These are phyloP conservation scores for Zarea fungicola DNA, from an alignment of 2,329 filamentous ascomycete genomes.

Conservation along the genomic window DNA sequence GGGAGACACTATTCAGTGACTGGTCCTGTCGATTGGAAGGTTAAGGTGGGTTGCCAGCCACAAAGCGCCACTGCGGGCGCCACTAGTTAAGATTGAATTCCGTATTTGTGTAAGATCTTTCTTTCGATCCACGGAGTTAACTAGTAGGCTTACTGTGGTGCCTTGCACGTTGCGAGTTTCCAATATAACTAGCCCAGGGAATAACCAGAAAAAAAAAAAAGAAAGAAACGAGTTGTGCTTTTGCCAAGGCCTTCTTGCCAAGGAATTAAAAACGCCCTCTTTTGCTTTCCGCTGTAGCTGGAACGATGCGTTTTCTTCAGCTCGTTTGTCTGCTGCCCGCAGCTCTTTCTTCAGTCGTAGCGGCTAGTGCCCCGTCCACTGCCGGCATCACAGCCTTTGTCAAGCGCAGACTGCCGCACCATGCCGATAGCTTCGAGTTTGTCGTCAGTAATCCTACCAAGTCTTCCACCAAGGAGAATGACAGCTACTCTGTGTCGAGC, in stretches of 20 bases:
- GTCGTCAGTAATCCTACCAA: neutral
- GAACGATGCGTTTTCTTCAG: slow-evolving; percentile 3
- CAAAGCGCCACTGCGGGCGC: slow-evolving; percentile 1
- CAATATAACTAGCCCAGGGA: no score
- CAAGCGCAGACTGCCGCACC: slow-evolving; percentile 17
- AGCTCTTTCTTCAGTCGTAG: neutral
- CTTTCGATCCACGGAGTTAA: no score
- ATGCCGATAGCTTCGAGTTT: slow-evolving; percentile 16
- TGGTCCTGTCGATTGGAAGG: neutral
- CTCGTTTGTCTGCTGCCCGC: neutral
- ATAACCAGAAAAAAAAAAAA: no score
- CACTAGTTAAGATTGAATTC: no score
- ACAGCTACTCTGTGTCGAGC: slow-evolving; percentile 16
- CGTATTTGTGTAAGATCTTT: no score
- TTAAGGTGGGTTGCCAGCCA: neutral
- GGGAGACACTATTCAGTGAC: neutral
- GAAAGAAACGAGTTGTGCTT: no score
- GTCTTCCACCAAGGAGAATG: neutral
- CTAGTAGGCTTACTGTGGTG: no score
- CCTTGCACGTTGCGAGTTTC: no score
- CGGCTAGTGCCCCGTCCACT: neutral
- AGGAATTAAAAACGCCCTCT: neutral
- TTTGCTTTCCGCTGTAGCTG: no score
- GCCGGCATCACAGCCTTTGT: slow-evolving; percentile 16
- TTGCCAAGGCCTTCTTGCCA: neutral